These are phyloP conservation scores for Aspergillus sclerotiicarbonarius DNA, from an alignment of 495 filamentous ascomycete genomes.

Conservation along the genomic window DNA sequence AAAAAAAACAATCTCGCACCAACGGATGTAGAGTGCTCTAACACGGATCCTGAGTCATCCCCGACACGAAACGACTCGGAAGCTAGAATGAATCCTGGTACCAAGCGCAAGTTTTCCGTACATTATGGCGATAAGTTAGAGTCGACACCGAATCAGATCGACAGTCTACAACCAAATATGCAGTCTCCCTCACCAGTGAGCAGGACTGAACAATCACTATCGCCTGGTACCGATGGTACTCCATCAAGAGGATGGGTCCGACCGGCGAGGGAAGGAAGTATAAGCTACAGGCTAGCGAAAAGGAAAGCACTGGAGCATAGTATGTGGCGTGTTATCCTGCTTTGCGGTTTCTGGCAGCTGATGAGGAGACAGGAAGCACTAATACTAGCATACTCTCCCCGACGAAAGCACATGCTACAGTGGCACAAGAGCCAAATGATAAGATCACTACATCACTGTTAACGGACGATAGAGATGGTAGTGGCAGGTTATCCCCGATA, in stretches of 20 bases:
- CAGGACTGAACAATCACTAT: conserved; percentile 3
- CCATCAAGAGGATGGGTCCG: conserved; percentile 23
- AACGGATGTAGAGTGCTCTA: conserved; percentile 36
- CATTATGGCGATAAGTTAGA: conserved; percentile 44
- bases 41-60: not conserved
- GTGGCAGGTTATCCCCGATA: not conserved
- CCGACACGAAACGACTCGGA: not conserved
- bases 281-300: conserved; percentile 21
- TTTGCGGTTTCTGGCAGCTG: conserved; percentile 11
- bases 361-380: conserved; percentile 47
- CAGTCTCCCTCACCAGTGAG: conserved; percentile 19
- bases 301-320: conserved; percentile 61
- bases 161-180: conserved; percentile 51
- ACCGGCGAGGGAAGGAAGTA: conserved; percentile 18
- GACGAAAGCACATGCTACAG: conserved; percentile 15
- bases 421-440: not conserved
- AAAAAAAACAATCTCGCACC: conserved; percentile 46
- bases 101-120: conserved; percentile 62
- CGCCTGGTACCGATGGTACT: conserved; percentile 15
- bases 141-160: conserved; percentile 31
- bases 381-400: conserved; percentile 45
- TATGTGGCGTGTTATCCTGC: conserved; percentile 33
- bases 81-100: conserved; percentile 42
- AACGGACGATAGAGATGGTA: not conserved
- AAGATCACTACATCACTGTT: not conserved